Base-by-base conservation (phyloP, 1,284 basidiomycete species). In the Ceratobasidium sp. region DNA sequence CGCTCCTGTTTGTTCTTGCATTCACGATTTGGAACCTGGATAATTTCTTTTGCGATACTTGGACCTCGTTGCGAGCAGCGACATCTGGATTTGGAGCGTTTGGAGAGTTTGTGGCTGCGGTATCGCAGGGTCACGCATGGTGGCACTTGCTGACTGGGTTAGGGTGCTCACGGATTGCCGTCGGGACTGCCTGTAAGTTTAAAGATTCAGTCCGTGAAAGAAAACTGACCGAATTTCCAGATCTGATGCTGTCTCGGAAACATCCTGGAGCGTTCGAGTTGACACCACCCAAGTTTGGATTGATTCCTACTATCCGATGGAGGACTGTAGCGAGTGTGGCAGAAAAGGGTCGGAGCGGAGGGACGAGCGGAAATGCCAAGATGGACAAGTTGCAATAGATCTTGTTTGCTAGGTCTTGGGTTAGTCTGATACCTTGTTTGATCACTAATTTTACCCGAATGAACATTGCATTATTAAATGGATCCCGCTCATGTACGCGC, bases 11-110 rank as follows among this genome's bases (percentile, higher is more conserved):
- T 53, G 72, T 76, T 12, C 42, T 75, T 0, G 83, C 81, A 1
- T 84, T 84, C 69, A 75, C 72, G 1, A 78, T 83, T 47, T 84
- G 83, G 83, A 84, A 84, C 75, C 65, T 83, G 12, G 83, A 84
- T 74, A 84, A 84, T 74, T 75, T 83, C 69, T 83, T 79, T 57
- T 84, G 82, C 73, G 72, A 72, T 27, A 54, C 73, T 17, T 72
- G 80, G 54, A 75, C 73, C 1, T 7, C 70, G 38, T 20, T 72
- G 74, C 22, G 60, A 75, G 32, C 72, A n/a, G n/a, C 70, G 8
- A 15, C 58, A 7, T 38, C 78, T 17, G 75, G 75, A 15, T 71
- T 69, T 17, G 72, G 65, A 52, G 50, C 22, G 25, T 13, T 64
- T 15, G 56, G 68, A 2, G 69, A 54, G 31, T 40, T 68, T 7